Conservation (phyloP, 495 filamentous ascomycete species). For the Bryoglossum gracile region DNA sequence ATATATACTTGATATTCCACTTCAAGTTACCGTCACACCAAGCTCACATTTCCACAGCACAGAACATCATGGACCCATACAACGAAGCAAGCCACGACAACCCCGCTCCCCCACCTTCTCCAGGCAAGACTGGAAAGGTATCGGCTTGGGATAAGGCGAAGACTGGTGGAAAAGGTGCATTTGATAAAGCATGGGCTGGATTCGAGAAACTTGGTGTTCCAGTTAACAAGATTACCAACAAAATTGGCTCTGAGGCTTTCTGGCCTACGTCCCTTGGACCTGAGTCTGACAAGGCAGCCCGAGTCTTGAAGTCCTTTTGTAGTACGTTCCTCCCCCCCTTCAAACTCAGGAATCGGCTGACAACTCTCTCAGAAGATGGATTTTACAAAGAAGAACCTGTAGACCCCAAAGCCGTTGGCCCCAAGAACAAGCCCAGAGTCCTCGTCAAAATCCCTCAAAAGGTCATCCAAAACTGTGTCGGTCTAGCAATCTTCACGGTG, state of each 20-base stretch:
- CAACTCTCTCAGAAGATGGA: conserved; percentile 32
- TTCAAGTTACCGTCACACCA: background rate
- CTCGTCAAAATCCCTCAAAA: conserved; percentile 67
- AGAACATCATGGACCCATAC: background rate
- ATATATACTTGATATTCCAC: background rate
- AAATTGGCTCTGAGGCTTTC: conserved; percentile 68
- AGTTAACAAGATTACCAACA: conserved; percentile 67
- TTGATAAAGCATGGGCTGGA: conserved; percentile 38
- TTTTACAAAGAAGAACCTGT: conserved; percentile 28
- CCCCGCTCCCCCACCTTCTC: background rate
- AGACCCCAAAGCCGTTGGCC: conserved; percentile 16
- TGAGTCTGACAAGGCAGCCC: conserved; percentile 75
- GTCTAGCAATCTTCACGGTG: conserved; percentile 75
- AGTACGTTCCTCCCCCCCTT: conserved; percentile 32
- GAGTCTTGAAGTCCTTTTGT: conserved; percentile 74
- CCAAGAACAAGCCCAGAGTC: conserved; percentile 56
- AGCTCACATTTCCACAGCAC: no score
- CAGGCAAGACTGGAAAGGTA: background rate
- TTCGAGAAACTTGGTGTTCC: conserved; percentile 52
- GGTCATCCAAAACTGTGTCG: conserved; percentile 68
- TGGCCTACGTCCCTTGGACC: conserved; percentile 74
- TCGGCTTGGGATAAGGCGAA: conserved; percentile 28
- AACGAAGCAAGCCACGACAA: background rate
- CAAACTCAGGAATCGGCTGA: conserved; percentile 9
- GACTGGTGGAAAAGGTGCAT: conserved; percentile 33